Evolutionary conservation across 176 grass and related monocot species (phyloP).

Genomic region (Elaeis guineensis): DNA sequence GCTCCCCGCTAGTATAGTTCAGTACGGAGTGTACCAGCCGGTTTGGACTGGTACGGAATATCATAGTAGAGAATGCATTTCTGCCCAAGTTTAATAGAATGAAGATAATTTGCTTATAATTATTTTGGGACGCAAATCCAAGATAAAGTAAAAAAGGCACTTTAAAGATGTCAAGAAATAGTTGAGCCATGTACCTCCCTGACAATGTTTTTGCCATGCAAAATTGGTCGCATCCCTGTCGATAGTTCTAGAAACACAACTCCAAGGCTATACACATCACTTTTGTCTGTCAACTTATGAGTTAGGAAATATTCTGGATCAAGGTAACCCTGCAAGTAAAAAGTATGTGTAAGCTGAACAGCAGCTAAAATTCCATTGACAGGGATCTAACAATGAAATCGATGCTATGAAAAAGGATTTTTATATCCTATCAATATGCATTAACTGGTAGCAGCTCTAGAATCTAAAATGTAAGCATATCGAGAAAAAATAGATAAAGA

Average conservation of each 20-base stretch:
- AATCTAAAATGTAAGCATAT: too few relatives aligned
- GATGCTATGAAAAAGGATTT: too few relatives aligned
- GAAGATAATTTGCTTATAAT: constrained; percentile 1
- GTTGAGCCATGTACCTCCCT: constrained; percentile 52
- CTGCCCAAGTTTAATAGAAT: neutral
- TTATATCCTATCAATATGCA: too few relatives aligned
- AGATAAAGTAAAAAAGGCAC: neutral
- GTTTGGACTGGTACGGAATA: too few relatives aligned
- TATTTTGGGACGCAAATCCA: neutral
- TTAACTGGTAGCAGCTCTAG: too few relatives aligned
- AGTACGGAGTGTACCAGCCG: too few relatives aligned
- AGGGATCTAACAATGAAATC: too few relatives aligned
- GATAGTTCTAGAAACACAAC: constrained; percentile 83
- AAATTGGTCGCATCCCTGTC: constrained; percentile 87
- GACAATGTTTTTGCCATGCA: constrained; percentile 88
- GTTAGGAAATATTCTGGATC: constrained; percentile 98
- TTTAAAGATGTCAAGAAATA: neutral
- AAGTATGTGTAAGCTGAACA: too few relatives aligned
- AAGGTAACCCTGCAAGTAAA: constrained; percentile 63
- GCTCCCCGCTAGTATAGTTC: too few relatives aligned
- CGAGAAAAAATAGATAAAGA: too few relatives aligned
- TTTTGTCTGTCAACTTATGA: constrained; percentile 85
- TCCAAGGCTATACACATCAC: constrained; percentile 84
- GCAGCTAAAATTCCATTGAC: too few relatives aligned
- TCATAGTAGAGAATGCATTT: too few relatives aligned